A percentile compares a stretch with the other conserved stretches of the same genome.
Evolutionary conservation across 2,329 filamentous ascomycete genomes (phyloP).

Genomic region (Tolypocladium ovalisporum): DNA sequence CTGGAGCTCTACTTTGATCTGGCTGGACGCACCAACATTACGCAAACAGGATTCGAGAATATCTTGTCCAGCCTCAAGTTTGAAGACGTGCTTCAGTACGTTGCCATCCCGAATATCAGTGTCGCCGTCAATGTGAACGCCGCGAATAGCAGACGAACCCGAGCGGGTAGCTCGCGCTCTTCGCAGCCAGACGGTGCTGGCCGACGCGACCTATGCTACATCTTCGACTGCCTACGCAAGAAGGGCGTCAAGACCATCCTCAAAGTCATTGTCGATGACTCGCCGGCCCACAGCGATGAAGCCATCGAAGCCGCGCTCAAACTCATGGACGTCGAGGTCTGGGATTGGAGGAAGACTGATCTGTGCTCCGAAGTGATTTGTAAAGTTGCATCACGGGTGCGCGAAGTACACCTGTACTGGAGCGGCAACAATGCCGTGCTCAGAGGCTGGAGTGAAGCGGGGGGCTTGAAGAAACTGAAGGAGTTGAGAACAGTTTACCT

Average conservation of each 20-base stretch:
- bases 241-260: not conserved
- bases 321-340: not conserved
- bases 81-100: not conserved
- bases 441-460: not conserved
- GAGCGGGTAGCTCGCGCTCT: not conserved
- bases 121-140: not conserved
- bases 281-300: not conserved
- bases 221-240: not conserved
- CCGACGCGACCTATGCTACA: not conserved
- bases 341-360: not conserved
- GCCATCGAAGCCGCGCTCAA: not conserved
- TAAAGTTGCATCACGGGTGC: not conserved
- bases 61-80: not conserved
- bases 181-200: not conserved
- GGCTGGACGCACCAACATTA: not conserved
- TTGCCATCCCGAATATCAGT: not conserved
- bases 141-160: not conserved
- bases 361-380: not conserved
- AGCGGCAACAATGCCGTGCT: not conserved
- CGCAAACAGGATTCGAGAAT: not conserved
- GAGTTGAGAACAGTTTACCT: not conserved
- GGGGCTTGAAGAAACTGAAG: not conserved
- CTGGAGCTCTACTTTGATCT: not conserved
- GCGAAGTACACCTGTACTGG: not conserved
- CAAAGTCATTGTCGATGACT: not conserved